Evolutionary conservation across 805 yeast species (phyloP), one percentile per base, ranked within the genome.

Genomic region (Isabelozyma heimii): DNA sequence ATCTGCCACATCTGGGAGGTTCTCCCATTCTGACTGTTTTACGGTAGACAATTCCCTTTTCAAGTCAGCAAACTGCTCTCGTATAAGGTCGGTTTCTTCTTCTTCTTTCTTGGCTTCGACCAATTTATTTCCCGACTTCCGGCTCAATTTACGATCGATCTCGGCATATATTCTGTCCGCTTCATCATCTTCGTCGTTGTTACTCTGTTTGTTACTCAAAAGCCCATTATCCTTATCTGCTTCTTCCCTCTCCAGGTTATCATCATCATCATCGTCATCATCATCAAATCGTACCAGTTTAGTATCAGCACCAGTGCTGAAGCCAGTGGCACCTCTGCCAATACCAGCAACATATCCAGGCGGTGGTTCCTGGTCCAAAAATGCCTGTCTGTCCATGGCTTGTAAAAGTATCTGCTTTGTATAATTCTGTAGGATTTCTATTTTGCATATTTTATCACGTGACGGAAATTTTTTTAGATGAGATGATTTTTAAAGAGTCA

Each of bases 261-360:
- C 76, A 4, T 66, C 68, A n/a, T 63, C 70, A 5, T 58, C 59
- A 27, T 60, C 61, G 5, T 56, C 60, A 28, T 59, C 60, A 37
- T 72, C 61, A 47, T 47, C 66, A 52, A 74, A 53, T 49, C 70
- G 50, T 10, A 52, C 50, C 1, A 77, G 75, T 0, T 89, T 89
- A 13, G 87, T 64, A 52, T 87, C 95, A 1, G 94, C 89, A 50
- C 90, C 79, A 0, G 97, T 90, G 0, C 91, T 83, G 66, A 94
- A 91, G 5, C 97, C 98, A 1, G 89, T 81, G 1, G 97, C 98
- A 26, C 99, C 99, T 61, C 99, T 76, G 0, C 97, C 98, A 7
- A 91, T 68, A 24, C 99, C 99, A 3, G 98, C 87, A 39, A 91
- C 80, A 62, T 92, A 92, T 5, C 95, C 96, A 1, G 86, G 80